phyloP scores from a whole-genome alignment of 1,284 basidiomycete species.

The Coniferiporia weirii region DNA sequence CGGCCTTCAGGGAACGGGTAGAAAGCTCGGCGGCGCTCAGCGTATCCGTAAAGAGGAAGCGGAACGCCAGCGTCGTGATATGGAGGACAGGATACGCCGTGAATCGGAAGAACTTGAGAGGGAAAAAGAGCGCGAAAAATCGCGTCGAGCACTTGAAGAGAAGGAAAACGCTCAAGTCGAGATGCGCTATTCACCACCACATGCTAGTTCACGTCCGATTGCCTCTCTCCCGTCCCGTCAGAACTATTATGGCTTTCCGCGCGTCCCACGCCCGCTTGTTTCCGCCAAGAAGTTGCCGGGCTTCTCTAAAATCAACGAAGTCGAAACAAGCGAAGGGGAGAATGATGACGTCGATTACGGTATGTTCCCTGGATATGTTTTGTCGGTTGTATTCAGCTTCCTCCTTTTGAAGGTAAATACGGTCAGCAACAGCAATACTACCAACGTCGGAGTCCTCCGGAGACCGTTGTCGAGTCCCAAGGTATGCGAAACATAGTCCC shows the following conservation, averaged over 20 bases:
- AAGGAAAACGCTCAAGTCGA: conserved; percentile 16
- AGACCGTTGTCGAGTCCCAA: not conserved
- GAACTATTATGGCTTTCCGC: conserved; percentile 8
- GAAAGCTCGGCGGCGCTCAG: conserved; percentile 16
- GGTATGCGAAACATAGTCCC: not conserved
- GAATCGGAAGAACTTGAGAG: conserved; percentile 13
- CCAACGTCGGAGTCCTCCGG: not conserved
- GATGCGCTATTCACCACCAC: conserved; percentile 13
- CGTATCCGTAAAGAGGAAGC: conserved; percentile 17
- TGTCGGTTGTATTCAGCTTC: not conserved
- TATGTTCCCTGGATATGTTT: not conserved
- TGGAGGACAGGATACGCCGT: conserved; percentile 12
- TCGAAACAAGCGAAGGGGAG: conserved; percentile 7
- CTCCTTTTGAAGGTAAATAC: not conserved
- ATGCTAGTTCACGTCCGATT: conserved; percentile 7
- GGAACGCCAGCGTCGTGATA: conserved; percentile 17
- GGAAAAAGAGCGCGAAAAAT: conserved; percentile 10
- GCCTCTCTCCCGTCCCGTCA: conserved; percentile 9
- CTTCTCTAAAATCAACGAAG: conserved; percentile 12
- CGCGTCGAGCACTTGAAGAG: conserved; percentile 13
- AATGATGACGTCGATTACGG: not conserved
- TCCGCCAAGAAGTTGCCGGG: conserved; percentile 3
- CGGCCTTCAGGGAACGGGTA: conserved; percentile 12
- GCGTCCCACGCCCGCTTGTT: conserved; percentile 5
- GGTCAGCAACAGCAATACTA: conserved; percentile 1